Conservation (phyloP, 2,329 filamentous ascomycete genomes). For the Chaetomiaceae sp. region DNA sequence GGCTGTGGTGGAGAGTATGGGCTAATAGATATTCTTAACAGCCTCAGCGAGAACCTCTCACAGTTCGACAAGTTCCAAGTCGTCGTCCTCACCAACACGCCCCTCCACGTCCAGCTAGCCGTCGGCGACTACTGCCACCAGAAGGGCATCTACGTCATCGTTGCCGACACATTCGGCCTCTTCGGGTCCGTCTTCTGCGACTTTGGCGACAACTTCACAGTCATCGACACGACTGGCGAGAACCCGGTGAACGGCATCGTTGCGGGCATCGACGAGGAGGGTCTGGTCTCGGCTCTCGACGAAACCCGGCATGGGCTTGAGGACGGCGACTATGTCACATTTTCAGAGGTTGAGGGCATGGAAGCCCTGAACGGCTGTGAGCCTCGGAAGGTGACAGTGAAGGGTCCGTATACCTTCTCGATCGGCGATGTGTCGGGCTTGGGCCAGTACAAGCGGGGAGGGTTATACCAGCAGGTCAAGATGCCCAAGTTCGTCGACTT, state of each 20-base stretch:
- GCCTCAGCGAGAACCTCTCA: conserved; percentile 69
- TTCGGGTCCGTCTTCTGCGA: conserved; percentile 97
- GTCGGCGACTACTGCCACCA: conserved; percentile 92
- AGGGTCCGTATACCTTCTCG: conserved; percentile 94
- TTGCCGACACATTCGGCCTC: conserved; percentile 84
- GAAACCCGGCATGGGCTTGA: conserved; percentile 93
- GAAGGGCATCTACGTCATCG: conserved; percentile 86
- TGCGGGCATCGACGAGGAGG: conserved; percentile 82
- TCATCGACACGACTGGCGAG: conserved; percentile 87
- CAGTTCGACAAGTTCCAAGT: conserved; percentile 89
- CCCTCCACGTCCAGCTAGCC: conserved; percentile 72
- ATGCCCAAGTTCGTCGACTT: conserved; percentile 95
- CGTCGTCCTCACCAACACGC: conserved; percentile 81
- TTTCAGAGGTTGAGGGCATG: conserved; percentile 90
- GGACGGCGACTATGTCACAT: conserved; percentile 94
- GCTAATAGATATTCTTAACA: conserved; percentile 32
- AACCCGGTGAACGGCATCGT: conserved; percentile 83
- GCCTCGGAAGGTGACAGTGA: conserved; percentile 87
- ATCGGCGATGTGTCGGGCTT: conserved; percentile 89
- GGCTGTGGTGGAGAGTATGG: not conserved
- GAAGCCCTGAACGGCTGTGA: conserved; percentile 77
- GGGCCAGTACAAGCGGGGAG: conserved; percentile 82
- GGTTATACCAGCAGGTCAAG: conserved; percentile 93
- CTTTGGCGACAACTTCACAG: conserved; percentile 90
- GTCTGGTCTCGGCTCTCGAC: conserved; percentile 86